Conservation (phyloP, 169 alveolate species). For the Plasmodium cynomolgi region DNA sequence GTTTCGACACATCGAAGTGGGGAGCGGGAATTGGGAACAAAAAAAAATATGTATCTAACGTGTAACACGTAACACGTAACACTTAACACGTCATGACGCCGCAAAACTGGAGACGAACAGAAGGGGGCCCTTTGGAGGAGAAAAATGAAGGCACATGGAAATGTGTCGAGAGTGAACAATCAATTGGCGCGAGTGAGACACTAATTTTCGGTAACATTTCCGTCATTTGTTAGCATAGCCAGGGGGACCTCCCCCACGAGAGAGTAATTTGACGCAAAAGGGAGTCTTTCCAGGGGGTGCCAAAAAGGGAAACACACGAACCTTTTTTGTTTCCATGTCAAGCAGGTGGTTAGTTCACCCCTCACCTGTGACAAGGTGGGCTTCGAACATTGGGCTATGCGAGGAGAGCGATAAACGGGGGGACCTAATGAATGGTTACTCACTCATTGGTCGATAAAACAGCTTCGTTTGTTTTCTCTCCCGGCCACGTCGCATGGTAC, state of each 20-base stretch:
- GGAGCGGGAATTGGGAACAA: background rate
- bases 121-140: background rate
- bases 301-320: background rate
- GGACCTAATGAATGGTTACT: background rate
- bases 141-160: background rate
- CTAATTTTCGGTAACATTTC: background rate
- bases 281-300: background rate
- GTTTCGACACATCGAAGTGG: background rate
- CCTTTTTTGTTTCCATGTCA: background rate
- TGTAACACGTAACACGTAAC: background rate
- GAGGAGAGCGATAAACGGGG: background rate
- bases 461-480: background rate
- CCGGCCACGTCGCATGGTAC: background rate
- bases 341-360: background rate
- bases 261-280: background rate
- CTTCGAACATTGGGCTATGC: background rate
- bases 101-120: background rate
- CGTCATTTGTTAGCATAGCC: background rate
- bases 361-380: background rate
- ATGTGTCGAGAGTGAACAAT: background rate
- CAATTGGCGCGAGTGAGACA: background rate
- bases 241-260: too few relatives aligned
- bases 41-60: background rate
- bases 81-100: background rate
- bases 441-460: background rate